A percentile compares a stretch with the other conserved stretches of the same genome.
Conservation (phyloP, 345 rosid species). For the Eucalyptus victrix region DNA sequence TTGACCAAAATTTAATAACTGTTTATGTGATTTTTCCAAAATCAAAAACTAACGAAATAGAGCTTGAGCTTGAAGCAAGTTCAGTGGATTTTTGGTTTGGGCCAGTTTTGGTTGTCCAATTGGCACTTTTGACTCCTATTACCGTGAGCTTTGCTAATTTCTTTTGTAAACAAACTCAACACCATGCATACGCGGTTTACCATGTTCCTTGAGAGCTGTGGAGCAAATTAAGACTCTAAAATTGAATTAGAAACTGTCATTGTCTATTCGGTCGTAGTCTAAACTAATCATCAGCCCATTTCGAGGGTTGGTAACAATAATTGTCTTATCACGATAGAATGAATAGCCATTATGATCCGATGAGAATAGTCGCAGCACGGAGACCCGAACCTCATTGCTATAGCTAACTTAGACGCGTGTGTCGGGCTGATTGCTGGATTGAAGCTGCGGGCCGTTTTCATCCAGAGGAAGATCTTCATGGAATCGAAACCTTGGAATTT, state of each 20-base stretch:
- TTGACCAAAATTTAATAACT: not conserved
- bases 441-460: not conserved
- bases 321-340: not conserved
- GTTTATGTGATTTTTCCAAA: rapidly evolving
- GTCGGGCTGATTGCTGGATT: not conserved
- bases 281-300: not conserved
- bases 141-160: not conserved
- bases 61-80: not conserved
- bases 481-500: not conserved
- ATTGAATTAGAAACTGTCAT: not conserved
- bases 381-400: not conserved
- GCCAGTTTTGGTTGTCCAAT: not conserved
- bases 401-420: not conserved
- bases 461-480: not conserved
- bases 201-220: not conserved
- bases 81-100: not conserved
- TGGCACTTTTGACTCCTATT: not conserved
- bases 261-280: not conserved
- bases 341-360: not conserved
- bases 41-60: not conserved
- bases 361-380: not conserved
- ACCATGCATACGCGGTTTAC: not conserved
- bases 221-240: not conserved
- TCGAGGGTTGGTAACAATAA: not conserved
- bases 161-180: not conserved